phyloP scores from a whole-genome alignment of 1,139 yeast genomes.

The Hansenula anomala region DNA sequence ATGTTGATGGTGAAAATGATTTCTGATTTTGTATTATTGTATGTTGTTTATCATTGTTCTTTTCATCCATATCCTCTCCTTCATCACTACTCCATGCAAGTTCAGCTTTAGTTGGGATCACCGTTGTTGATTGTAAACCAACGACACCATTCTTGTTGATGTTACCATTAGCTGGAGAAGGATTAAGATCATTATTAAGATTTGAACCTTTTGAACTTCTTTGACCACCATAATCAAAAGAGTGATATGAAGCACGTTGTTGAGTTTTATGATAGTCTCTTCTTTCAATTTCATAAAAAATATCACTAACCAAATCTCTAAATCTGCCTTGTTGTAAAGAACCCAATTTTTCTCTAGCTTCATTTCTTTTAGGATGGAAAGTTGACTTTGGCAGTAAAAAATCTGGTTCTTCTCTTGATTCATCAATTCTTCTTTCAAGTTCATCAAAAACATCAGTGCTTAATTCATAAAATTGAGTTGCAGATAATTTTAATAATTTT shows the following conservation, averaged over 20 bases:
- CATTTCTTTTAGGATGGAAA: conserved; percentile 92
- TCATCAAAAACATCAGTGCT: conserved; percentile 95
- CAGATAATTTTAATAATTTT: conserved; percentile 71
- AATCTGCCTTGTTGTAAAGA: conserved; percentile 78
- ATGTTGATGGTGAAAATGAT: too few species aligned
- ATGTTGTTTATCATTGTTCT: not conserved
- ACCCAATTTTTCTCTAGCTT: conserved; percentile 90
- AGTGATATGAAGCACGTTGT: not conserved
- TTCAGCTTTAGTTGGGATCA: conserved; percentile 73
- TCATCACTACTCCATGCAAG: conserved; percentile 83
- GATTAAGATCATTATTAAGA: not conserved
- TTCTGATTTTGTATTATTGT: not conserved
- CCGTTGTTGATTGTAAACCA: conserved; percentile 51
- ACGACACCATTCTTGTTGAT: conserved; percentile 12
- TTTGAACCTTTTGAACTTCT: too few species aligned
- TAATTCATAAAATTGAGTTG: conserved; percentile 84
- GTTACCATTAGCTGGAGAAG: not conserved
- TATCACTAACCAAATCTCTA: conserved; percentile 87
- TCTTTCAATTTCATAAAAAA: conserved; percentile 80
- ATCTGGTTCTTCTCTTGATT: conserved; percentile 49
- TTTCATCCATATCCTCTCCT: conserved; percentile 33
- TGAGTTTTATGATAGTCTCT: conserved; percentile 45
- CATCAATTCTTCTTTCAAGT: conserved; percentile 63
- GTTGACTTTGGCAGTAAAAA: conserved; percentile 63
- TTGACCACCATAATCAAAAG: not conserved